Evolutionary conservation across 2,329 filamentous ascomycete genomes (phyloP), one percentile per base, ranked within the genome.

Genomic region (Claviceps cyperi): DNA sequence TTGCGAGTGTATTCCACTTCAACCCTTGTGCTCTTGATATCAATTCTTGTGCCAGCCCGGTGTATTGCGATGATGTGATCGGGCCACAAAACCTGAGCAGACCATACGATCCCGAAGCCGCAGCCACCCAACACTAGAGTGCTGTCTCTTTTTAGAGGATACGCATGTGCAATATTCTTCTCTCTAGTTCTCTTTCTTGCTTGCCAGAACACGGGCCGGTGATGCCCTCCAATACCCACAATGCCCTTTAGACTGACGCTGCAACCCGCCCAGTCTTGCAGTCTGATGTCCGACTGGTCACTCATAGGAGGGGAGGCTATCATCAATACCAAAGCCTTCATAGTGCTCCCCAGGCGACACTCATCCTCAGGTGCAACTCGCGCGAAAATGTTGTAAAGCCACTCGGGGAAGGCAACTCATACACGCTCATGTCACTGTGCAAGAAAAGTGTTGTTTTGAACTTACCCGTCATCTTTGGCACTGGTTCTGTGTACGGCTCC

Each of bases 401-500:
- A 11, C 1, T 43, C 24, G 32, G 17, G 40, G 32, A 5, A 43
- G 19, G 14, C 32, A 24, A 21, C 11, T 38, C n/a, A 51, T 32
- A 22, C 28, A 44, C 35, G 19, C 13, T 43, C 19, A 38, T 48
- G 24, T 43, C 46, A 44, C 28, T 22, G 13, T n/a, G 35, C 38
- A 19, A 28, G 17, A 50, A 5, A 47, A 43, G 19, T 15, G 9
- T 32, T 17, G 11, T 4, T 17, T 41, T 9, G 38, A 15, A 70
- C 68, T 69, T 62, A 70, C 68, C 68, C 68, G 51, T 70, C 68
- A 61, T 70, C 68, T 60, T 70, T 70, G 57, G 90, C 86, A 53
- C 82, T 84, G 54, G 85, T 80, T 53, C 76, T 79, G 54, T 68
- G 66, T 15, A 67, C 65, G 24, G 63, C 61, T 51, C 67, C 65